Base-by-base conservation (phyloP, 2,329 filamentous ascomycete genomes). In the Mycosphaerelloides madeirae region DNA sequence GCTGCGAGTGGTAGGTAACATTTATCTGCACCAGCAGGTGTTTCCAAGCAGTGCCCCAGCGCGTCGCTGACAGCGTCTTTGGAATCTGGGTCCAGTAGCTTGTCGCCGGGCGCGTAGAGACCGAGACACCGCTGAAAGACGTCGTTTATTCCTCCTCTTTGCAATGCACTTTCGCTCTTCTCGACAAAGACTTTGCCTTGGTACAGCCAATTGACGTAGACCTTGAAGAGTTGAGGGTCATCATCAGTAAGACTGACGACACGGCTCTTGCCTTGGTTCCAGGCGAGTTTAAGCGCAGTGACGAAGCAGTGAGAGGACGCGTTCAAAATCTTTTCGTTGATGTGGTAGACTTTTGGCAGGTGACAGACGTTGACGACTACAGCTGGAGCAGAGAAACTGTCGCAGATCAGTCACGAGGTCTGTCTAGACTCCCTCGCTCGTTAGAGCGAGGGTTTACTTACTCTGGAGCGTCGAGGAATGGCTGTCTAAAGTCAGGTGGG, bases 121-220 rank as follows among this genome's bases (percentile, higher is more conserved):
- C 20, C 13, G 14, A 41, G 29, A 6, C 5, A 9, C 6, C 22
- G 22, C 9, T 25, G 6, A 9, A 25, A 25, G 22, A 25, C n/a
- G n/a, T 25, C 5, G 22, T 6, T 6, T 5, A 25, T 25, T 25
- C 9, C 22, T 25, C 6, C 6, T 5, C 22, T 5, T 9, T 9
- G 6, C 6, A 9, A 25, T 25, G n/a, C 22, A 6, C 37, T 35
- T 2, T 31, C 36, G 11, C 32, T 37, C 3, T 19, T 29, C 6
- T 31, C 20, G 8, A 33, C 20, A 31, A 50, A 43, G 20, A 48
- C 28, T 3, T 36, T 7, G 9, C 36, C 25, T 3, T 29, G 3
- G 44, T 56, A 53, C 1, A 58, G 44, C 57, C 57, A 60, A 18
- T 56, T 46, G 2, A 49, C n/a, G 31, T 54, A 58, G 8, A 54